A percentile compares a stretch with the other conserved stretches of the same genome.
phyloP scores from a whole-genome alignment of 1,139 yeast genomes.

The Sugiyamaella sp. region DNA sequence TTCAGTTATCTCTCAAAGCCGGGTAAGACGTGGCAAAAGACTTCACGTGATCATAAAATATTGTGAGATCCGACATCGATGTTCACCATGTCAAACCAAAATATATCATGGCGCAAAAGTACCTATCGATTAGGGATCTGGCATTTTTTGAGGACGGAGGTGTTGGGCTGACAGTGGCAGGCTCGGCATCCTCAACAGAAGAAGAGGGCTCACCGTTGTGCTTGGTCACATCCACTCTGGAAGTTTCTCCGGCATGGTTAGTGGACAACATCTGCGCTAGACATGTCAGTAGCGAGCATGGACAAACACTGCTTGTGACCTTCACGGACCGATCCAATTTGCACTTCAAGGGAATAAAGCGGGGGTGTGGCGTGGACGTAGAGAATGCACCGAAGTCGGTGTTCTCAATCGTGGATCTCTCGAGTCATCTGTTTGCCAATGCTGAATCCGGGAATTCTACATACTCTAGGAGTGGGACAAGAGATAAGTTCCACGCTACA shows the following conservation, averaged over 20 bases:
- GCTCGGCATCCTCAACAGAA: slow-evolving; percentile 39
- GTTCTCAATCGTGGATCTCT: slow-evolving; percentile 36
- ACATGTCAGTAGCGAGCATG: slow-evolving; percentile 1
- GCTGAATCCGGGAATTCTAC: too few species aligned
- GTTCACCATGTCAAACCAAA: too few species aligned
- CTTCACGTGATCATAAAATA: too few species aligned
- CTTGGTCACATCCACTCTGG: slow-evolving; percentile 58
- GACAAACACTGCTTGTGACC: slow-evolving; percentile 27
- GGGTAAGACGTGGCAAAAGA: too few species aligned
- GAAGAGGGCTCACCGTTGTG: slow-evolving; percentile 44
- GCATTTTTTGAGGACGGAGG: slow-evolving; percentile 57
- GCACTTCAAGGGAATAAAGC: slow-evolving; percentile 35
- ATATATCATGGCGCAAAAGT: slow-evolving; percentile 14
- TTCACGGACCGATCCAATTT: slow-evolving; percentile 32
- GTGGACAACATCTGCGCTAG: slow-evolving; percentile 46
- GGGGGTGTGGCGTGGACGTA: slow-evolving; percentile 20
- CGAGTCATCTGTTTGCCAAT: slow-evolving; percentile 39
- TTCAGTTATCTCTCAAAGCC: too few species aligned
- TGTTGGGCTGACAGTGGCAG: slow-evolving; percentile 10
- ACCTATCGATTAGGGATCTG: slow-evolving; percentile 49
- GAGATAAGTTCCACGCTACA: slow-evolving; percentile 2
- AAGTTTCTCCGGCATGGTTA: slow-evolving; percentile 73
- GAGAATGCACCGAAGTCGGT: slow-evolving; percentile 17
- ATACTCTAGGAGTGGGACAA: not conserved
- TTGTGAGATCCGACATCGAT: too few species aligned